Evolutionary conservation across 2,329 filamentous ascomycete genomes (phyloP), one percentile per base, ranked within the genome.

Genomic region (Parafenestella ontariensis): DNA sequence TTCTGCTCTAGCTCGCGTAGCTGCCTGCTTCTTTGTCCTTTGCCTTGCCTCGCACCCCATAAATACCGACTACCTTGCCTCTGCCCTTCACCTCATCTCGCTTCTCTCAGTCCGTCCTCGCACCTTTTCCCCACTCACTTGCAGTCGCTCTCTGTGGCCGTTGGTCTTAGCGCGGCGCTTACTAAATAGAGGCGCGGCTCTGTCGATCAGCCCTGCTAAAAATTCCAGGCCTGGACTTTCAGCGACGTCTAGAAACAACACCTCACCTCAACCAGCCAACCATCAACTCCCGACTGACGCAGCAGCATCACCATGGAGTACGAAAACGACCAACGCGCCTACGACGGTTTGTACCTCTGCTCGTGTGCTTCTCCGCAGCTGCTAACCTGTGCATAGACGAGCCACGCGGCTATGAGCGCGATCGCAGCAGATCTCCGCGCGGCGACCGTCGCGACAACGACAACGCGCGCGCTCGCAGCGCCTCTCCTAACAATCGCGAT

Each of bases 401-500:
- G 69, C 80, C 82, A 73, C 84, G 85, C 70, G 77, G 77, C 66
- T 88, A 87, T 74, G 82, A 85, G 59, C 86, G 87, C 71, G 86
- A 89, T 63, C 84, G 87, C 73, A 87, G 85, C 74, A 84, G 86
- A 65, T 89, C 87, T 62, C 87, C 87, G 68, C 84, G 84, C 70
- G 75, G 72, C 53, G 79, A 82, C 63, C 79, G 78, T 68, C 76
- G 75, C 60, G 74, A 71, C 48, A 71, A 78, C 47, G 84, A 83
- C 66, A 83, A 85, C 68, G 80, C 82, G 60, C 82, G 86, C 64
- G 82, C 83, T 65, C 86, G 87, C 70, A 88, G 86, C 73, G 84
- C 86, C 64, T 88, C 87, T 52, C 84, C 86, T 56, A 85, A 84
- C 65, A 85, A 81, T 60, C 85, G 86, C 67, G 76, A 75, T 49